Evolutionary conservation across 768 basidiomycete species (phyloP), one percentile per base, ranked within the genome.

Genomic region (Pisolithus tinctorius): DNA sequence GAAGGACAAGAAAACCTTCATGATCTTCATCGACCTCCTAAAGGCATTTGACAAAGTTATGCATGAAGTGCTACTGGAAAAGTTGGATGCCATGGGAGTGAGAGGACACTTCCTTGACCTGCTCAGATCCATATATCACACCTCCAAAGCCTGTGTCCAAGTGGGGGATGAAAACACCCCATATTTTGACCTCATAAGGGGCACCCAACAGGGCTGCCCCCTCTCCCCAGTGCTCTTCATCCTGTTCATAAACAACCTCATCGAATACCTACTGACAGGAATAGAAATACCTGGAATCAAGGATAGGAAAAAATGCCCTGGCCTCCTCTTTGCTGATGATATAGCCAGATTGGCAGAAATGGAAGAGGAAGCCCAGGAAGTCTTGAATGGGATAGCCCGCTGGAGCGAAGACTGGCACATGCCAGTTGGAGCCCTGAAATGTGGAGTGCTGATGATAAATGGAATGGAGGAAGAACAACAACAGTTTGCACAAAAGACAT

Each of bases 31-130:
- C 2, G 56, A 57, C 13, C 56, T 57, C 10, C 38, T 37, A 1
- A 57, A 57, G 25, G 56, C 55, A 10, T 57, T 39, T 8, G 41
- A 55, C 17, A 48, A 50, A 26, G 47, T 57, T 1, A 44, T 45
- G 14, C 55, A 57, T n/a, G 49, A n/a, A 5, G 44, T 27, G 23
- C 56, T 57, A 26, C 48, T 38, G 47, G 27, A 29, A 4, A 48
- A 52, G 20, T 20, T 57, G 3, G 29, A 56, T 17, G 30, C 38
- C 11, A 11, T 39, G 0, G 55, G 56, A 7, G 26, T 57, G 5
- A 4, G 17, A 3, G 29, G 29, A 4, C 29, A 8, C 38, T 39
- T 39, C 13, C 13, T 17, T 3, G 17, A 39, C 13, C 13, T 39
- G 14, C 13, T 39, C 4, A 39, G 38, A 9, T 39, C 38, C 10